Conservation (phyloP, 2,329 filamentous ascomycete genomes). For the Aspergillus floridensis region DNA sequence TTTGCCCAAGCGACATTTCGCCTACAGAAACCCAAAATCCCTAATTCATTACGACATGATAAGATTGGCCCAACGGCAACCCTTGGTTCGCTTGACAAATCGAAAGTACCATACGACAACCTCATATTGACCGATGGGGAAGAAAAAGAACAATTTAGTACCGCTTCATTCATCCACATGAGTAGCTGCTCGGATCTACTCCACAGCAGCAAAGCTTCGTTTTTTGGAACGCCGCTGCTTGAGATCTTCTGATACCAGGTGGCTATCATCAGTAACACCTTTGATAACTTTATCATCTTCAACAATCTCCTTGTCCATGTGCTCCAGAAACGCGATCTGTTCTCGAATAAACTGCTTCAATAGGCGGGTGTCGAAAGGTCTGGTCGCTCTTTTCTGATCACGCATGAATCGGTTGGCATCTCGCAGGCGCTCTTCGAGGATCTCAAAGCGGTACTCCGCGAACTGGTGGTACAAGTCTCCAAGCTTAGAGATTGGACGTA, state of each 20-base stretch:
- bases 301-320: slow-evolving; percentile 44
- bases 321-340: slow-evolving; percentile 20
- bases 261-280: slow-evolving; percentile 36
- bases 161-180: neutral
- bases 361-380: slow-evolving; percentile 24
- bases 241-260: slow-evolving; percentile 39
- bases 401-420: slow-evolving; percentile 24
- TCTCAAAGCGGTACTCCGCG: slow-evolving; percentile 61
- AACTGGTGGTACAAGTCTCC: slow-evolving; percentile 61
- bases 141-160: too few relatives aligned
- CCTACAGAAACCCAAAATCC: neutral
- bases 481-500: slow-evolving; percentile 58
- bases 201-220: slow-evolving; percentile 14
- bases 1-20: slow-evolving; percentile 11
- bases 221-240: slow-evolving; percentile 28
- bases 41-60: neutral
- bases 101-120: neutral
- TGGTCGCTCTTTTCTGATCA: slow-evolving; percentile 32
- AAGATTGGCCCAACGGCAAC: neutral
- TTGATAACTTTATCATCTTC: slow-evolving; percentile 39
- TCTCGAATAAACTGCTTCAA: slow-evolving; percentile 12
- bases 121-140: too few relatives aligned
- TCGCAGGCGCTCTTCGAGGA: slow-evolving; percentile 57
- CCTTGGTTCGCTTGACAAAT: neutral
- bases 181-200: slow-evolving; percentile 1